Evolutionary conservation across 2,329 filamentous ascomycete species (phyloP), one percentile per base, ranked within the genome.

Genomic region (Fusarium chlamydosporum): DNA sequence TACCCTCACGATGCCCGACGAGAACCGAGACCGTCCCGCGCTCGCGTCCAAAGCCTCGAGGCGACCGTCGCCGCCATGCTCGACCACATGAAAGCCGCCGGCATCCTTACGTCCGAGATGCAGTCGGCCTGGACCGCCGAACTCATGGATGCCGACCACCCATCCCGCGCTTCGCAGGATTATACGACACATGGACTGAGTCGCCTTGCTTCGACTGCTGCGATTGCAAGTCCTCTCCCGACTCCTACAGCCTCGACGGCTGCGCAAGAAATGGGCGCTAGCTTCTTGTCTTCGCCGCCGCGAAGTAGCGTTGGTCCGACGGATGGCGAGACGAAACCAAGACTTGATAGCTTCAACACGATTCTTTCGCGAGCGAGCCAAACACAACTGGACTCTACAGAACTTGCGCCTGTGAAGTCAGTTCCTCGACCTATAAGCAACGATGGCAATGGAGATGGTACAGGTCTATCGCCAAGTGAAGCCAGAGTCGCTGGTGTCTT

Each of bases 1-100:
- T 79, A 79, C 58, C 77, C 77, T 13, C 76, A 76, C 42, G 77
- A 79, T 73, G 76, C 76, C 27, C 68, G 77, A 37, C 71, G 76
- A 40, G 70, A 77, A 56, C 74, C 73, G 16, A 68, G 76, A 38
- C 77, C 76, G 3, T 76, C 76, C n/a, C 68, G 74, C 56, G 73
- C 74, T 18, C 71, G 74, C 11, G 72, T 78, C 26, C 72, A 76
- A 56, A 74, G 65, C 57, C 75, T 78, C 35, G 76, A 79, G 61
- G 71, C 68, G 2, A 76, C 74, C 11, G 56, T 78, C 15, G 58
- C 76, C 16, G 62, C 68, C 20, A 74, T 78, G 71, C 70, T 76
- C 35, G 74, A 78, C 34, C 76, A 78, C 59, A 78, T 78, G 76
- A 78, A 75, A 56, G 70, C 74, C 9, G 74, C 76, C 3, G 76